A percentile compares a stretch with the other conserved stretches of the same genome.
Conservation (phyloP, 306 rosid species). For the Luffa aegyptiaca region DNA sequence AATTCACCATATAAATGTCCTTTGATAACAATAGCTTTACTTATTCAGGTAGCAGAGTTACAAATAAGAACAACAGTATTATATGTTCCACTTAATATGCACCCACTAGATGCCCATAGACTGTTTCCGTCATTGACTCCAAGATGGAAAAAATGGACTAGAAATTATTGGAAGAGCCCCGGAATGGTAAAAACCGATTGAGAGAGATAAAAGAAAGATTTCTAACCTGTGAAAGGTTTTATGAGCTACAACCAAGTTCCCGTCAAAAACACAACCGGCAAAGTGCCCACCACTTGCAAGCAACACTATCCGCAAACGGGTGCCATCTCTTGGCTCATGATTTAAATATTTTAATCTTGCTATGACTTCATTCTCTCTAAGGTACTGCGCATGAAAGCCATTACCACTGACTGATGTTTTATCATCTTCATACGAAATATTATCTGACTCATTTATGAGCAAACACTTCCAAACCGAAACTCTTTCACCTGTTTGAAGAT, state of each 20-base stretch:
- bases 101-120: neutral
- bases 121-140: neutral
- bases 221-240: conserved; percentile 94
- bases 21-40: neutral
- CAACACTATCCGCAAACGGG: conserved; percentile 57
- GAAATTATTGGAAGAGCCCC: neutral
- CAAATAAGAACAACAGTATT: neutral
- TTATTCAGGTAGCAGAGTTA: neutral
- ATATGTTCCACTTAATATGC: neutral
- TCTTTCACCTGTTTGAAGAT: conserved; percentile 51
- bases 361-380: conserved; percentile 28
- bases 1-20: neutral
- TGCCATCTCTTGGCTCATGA: conserved; percentile 53
- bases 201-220: neutral
- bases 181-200: neutral
- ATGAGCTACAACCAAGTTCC: conserved; percentile 64
- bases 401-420: conserved; percentile 5
- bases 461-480: conserved; percentile 81
- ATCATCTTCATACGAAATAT: conserved; percentile 28
- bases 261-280: conserved; percentile 88
- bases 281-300: conserved; percentile 95
- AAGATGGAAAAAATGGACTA: neutral
- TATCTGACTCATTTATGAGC: conserved; percentile 49
- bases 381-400: conserved; percentile 3
- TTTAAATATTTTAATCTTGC: conserved; percentile 48